Percentiles rank a stretch among this genome's conserved stretches.
phyloP scores from a whole-genome alignment of 768 basidiomycete species.

The Boletus edulis region DNA sequence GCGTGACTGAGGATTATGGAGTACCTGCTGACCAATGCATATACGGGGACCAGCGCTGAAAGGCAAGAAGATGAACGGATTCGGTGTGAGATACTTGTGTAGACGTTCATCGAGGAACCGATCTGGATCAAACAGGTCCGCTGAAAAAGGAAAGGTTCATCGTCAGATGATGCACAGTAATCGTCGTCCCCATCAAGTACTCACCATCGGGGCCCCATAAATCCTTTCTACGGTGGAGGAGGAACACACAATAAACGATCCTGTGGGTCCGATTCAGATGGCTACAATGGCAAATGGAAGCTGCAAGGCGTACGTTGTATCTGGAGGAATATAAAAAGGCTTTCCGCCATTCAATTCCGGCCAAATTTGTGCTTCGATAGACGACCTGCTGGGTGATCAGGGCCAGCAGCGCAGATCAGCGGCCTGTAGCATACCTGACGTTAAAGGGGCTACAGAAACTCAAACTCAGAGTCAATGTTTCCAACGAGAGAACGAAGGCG shows the following conservation, averaged over 20 bases:
- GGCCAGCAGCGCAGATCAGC: too few relatives aligned
- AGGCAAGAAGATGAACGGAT: conserved; percentile 68
- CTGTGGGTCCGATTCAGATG: conserved; percentile 3
- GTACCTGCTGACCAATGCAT: conserved; percentile 52
- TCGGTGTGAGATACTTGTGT: conserved; percentile 49
- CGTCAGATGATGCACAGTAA: not conserved
- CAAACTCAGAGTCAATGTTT: conserved; percentile 1
- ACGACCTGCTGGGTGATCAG: conserved; percentile 15
- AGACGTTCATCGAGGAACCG: conserved; percentile 60
- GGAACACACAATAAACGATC: conserved; percentile 22
- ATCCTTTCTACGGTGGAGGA: conserved; percentile 39
- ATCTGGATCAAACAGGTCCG: conserved; percentile 56
- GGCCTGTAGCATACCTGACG: conserved; percentile 13
- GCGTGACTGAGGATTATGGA: too few relatives aligned
- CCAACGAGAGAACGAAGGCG: not conserved
- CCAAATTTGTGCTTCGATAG: conserved; percentile 17
- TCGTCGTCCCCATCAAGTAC: not conserved
- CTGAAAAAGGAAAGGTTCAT: conserved; percentile 2
- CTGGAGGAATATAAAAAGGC: conserved; percentile 52
- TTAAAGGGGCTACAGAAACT: conserved; percentile 16
- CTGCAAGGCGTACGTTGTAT: conserved; percentile 21
- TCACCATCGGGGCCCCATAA: conserved; percentile 38
- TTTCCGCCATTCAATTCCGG: conserved; percentile 32
- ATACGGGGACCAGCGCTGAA: conserved; percentile 69
- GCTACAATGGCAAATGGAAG: not conserved